Evolutionary conservation across 2,329 filamentous ascomycete species (phyloP).

Genomic region (Trichoderma atroviride): DNA sequence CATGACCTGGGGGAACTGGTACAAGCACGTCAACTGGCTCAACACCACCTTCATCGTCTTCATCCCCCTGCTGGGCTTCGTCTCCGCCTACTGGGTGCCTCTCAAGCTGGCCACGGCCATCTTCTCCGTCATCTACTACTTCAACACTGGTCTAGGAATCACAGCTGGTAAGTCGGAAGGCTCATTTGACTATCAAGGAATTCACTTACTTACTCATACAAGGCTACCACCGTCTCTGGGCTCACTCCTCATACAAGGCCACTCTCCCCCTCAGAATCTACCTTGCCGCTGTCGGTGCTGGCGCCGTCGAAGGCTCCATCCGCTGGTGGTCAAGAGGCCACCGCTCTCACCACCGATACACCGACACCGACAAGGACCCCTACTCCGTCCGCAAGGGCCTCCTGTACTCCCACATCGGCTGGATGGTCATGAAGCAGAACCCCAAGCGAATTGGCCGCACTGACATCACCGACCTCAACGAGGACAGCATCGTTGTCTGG

Average conservation of each 20-base stretch:
- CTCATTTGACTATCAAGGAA: too few species aligned
- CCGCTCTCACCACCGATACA: conserved; percentile 87
- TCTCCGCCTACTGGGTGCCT: conserved; percentile 78
- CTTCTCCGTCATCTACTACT: conserved; percentile 79
- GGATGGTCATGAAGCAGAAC: conserved; percentile 95
- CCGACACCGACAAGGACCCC: conserved; percentile 88
- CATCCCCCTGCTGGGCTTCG: conserved; percentile 72
- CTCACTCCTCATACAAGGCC: conserved; percentile 82
- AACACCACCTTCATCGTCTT: conserved; percentile 81
- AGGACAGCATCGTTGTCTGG: conserved; percentile 82
- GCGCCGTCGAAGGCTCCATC: conserved; percentile 82
- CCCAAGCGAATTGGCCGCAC: conserved; percentile 85
- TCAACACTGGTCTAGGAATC: conserved; percentile 79
- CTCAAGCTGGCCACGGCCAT: conserved; percentile 70
- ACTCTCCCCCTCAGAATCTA: conserved; percentile 76
- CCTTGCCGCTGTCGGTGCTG: conserved; percentile 78
- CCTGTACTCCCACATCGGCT: conserved; percentile 76
- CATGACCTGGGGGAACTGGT: conserved; percentile 81
- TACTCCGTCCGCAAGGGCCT: conserved; percentile 90
- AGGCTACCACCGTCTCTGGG: conserved; percentile 72
- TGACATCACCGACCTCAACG: conserved; percentile 86
- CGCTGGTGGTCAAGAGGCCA: conserved; percentile 89
- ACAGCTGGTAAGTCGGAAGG: conserved; percentile 65
- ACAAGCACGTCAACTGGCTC: conserved; percentile 92
- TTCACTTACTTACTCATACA: not conserved